Percentiles rank a stretch among this genome's conserved stretches.
These are phyloP conservation scores for Diatrype stigma DNA, from an alignment of 2,329 filamentous ascomycete species.

Conservation along the genomic window DNA sequence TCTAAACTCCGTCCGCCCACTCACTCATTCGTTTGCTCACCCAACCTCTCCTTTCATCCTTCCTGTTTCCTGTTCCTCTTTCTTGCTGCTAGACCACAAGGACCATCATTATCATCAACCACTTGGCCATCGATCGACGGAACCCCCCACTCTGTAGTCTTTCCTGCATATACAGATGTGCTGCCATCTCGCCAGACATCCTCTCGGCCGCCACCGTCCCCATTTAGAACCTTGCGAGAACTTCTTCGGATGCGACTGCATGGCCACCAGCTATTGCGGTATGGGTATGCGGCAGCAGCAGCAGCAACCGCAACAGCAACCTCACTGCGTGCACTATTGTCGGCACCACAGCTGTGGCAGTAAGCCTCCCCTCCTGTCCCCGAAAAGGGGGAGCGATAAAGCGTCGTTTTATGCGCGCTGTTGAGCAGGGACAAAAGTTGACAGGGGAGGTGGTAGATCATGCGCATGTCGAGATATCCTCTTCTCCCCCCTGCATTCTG, in stretches of 20 bases:
- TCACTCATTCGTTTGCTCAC: too few species aligned
- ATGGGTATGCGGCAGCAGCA: not conserved
- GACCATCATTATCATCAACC: not conserved
- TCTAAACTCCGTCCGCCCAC: too few species aligned
- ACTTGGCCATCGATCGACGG: too few species aligned
- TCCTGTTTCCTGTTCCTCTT: too few species aligned
- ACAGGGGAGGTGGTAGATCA: not conserved
- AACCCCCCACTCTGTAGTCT: not conserved
- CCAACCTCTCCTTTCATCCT: too few species aligned
- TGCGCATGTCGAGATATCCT: not conserved
- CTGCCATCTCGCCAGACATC: not conserved
- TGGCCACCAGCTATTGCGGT: not conserved
- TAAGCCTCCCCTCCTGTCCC: not conserved
- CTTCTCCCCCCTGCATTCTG: not conserved
- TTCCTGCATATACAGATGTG: not conserved
- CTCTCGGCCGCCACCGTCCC: not conserved
- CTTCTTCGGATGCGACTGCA: not conserved
- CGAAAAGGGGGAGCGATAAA: not conserved
- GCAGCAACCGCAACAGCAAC: not conserved
- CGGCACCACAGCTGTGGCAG: not conserved
- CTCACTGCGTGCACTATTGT: not conserved
- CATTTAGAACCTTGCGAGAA: not conserved
- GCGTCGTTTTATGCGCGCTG: not conserved
- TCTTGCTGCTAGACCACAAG: too few species aligned
- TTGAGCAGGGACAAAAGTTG: too few species aligned